Evolutionary conservation across 2,329 filamentous ascomycete species (phyloP), one percentile per base, ranked within the genome.

Genomic region (Cercospora janseana): DNA sequence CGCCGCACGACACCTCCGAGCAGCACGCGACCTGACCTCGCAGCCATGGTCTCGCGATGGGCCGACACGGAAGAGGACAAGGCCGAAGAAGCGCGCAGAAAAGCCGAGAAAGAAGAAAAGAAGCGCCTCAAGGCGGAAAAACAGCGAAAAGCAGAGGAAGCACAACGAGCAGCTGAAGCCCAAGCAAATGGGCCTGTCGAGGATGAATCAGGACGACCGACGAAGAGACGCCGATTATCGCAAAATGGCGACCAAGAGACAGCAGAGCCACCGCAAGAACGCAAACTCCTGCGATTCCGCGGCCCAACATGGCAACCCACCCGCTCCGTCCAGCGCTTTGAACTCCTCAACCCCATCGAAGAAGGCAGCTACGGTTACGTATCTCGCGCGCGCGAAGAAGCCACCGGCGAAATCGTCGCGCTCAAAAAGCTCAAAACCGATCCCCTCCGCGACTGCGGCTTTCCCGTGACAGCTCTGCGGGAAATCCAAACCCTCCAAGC

Each of bases 341-440:
- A 96, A 63, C 87, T 88, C 60, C 77, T 98, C 50, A 98, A 98
- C 69, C 87, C 93, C 67, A 98, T 98, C 63, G 93, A 97, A 70
- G 93, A 98, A 73, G 93, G 93, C 27, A 90, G 90, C 6, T 98
- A 98, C 70, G 93, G 93, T 37, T 92, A 85, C 80, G 93, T 98
- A 4, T 91, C 91, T 47, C 80, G 93, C 51, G 93, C 90, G 9
- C 84, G 79, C 55, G 86, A 94, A 62, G 75, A 79, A 24, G 73
- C 76, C 3, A 92, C 87, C 0, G 87, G 87, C 26, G 80, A 85
- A 50, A 79, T 98, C 5, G 91, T 97, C 15, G 93, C 93, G 10
- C 75, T 98, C 58, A 98, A 98, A 76, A 86, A 90, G 66, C 78
- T 97, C 49, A 98, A 98, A 76, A 82, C 95, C 70, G 88, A 96